These are phyloP conservation scores for Thecaphora thlaspeos DNA, from an alignment of 1,284 basidiomycete species.

Conservation along the genomic window DNA sequence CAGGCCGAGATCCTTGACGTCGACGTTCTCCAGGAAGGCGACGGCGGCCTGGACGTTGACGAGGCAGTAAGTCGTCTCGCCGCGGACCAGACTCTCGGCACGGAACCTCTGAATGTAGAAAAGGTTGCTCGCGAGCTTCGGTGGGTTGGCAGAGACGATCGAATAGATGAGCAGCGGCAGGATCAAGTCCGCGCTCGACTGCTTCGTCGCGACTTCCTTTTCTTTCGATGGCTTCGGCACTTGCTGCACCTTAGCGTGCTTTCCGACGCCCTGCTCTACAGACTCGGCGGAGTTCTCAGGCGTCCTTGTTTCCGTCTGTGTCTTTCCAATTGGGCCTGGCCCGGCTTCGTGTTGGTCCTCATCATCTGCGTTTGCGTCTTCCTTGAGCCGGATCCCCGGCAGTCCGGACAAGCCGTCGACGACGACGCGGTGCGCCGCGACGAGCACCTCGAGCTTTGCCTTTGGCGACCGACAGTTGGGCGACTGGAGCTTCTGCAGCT, in stretches of 20 bases:
- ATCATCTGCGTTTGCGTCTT: too few species aligned
- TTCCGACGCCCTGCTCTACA: too few species aligned
- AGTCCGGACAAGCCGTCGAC: slow-evolving; percentile 64
- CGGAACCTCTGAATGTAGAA: slow-evolving; percentile 83
- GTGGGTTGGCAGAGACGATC: slow-evolving; percentile 85
- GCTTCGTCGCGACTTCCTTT: slow-evolving; percentile 1
- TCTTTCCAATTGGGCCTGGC: too few species aligned
- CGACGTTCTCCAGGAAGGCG: slow-evolving; percentile 88
- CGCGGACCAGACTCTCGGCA: slow-evolving; percentile 67
- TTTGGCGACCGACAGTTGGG: slow-evolving; percentile 67
- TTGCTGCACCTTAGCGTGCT: too few species aligned
- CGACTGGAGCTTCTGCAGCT: slow-evolving; percentile 69
- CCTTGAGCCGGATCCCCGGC: slow-evolving; percentile 20
- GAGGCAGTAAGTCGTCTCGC: slow-evolving; percentile 85
- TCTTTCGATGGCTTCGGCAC: neutral
- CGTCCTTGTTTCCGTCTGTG: too few species aligned
- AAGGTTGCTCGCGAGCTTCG: slow-evolving; percentile 73
- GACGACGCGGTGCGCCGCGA: slow-evolving; percentile 77
- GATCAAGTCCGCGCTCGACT: slow-evolving; percentile 66
- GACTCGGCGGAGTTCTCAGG: too few species aligned
- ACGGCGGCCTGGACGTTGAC: slow-evolving; percentile 91
- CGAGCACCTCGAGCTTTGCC: slow-evolving; percentile 76
- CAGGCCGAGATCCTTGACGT: slow-evolving; percentile 76
- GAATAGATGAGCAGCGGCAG: slow-evolving; percentile 86
- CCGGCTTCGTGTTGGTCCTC: too few species aligned